These are phyloP conservation scores for Forsythia suspensa DNA, from an alignment of 257 asterid genomes.

Conservation along the genomic window DNA sequence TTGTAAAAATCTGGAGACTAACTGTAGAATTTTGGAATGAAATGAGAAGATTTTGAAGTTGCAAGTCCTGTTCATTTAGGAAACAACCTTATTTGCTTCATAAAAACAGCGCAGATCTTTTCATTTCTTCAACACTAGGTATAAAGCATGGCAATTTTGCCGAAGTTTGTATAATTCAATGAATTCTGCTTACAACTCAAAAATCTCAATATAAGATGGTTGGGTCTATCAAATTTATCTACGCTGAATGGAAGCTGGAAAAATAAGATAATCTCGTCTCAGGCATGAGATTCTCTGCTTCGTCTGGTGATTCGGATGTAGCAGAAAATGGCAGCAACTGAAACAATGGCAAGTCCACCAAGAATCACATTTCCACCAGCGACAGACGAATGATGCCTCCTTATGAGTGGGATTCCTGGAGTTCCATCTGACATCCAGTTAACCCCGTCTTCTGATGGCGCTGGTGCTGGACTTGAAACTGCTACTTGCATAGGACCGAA, in stretches of 20 bases:
- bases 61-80: not conserved
- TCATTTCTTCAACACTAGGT: not conserved
- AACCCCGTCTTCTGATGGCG: slow-evolving; percentile 14
- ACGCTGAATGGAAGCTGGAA: not conserved
- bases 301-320: slow-evolving; percentile 39
- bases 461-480: slow-evolving; percentile 18
- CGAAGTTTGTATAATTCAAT: not conserved
- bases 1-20: slow-evolving; percentile 60
- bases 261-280: not conserved
- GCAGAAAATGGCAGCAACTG: slow-evolving; percentile 33
- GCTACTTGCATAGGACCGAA: not conserved
- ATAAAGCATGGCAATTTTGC: not conserved
- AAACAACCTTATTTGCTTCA: not conserved
- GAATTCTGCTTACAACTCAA: not conserved
- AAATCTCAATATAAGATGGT: not conserved
- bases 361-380: slow-evolving; percentile 44
- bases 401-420: not conserved
- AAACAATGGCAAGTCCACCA: slow-evolving; percentile 38
- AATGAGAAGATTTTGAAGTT: slow-evolving; percentile 25
- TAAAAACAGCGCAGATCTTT: not conserved
- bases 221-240: not conserved
- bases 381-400: slow-evolving; percentile 29
- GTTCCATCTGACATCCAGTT: not conserved
- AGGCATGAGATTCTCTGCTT: slow-evolving; percentile 8
- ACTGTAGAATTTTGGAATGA: slow-evolving; percentile 43